Conservation (phyloP, 169 alveolate genomes). For the Eimeria acervulina region DNA sequence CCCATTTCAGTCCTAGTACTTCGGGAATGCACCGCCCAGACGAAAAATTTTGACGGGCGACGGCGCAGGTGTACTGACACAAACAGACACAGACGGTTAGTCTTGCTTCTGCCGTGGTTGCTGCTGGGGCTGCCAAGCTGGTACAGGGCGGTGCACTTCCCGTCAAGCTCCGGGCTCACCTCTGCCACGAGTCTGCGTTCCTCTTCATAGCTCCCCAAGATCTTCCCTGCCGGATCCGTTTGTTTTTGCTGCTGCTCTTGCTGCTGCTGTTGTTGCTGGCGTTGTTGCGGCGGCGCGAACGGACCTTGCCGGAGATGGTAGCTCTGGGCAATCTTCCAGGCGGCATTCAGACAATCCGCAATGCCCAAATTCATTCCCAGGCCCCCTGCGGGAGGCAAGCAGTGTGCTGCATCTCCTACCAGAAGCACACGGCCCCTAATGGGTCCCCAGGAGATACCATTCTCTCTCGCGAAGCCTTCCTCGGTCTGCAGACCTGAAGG, state of each 20-base stretch:
- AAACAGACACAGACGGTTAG: conserved; percentile 33
- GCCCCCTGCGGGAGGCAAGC: conserved; percentile 97
- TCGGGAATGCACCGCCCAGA: conserved; percentile 84
- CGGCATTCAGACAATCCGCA: conserved; percentile 92
- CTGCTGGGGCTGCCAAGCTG: neutral
- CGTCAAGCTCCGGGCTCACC: neutral
- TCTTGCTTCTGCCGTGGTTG: neutral
- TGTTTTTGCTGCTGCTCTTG: neutral
- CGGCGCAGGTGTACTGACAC: conserved; percentile 85
- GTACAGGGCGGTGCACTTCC: neutral
- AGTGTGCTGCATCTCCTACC: conserved; percentile 97
- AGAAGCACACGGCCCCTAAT: conserved; percentile 85
- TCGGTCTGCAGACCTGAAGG: neutral
- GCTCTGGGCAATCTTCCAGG: conserved; percentile 89
- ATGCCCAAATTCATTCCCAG: conserved; percentile 97
- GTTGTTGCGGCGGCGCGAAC: conserved; percentile 18
- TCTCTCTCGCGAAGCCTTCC: neutral
- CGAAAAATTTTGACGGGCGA: conserved; percentile 83
- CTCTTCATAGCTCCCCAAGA: conserved; percentile 69
- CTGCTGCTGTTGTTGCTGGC: conserved; percentile 37
- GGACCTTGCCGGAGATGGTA: conserved; percentile 71
- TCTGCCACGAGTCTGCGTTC: conserved; percentile 80
- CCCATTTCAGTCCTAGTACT: conserved; percentile 84
- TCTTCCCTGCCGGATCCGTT: conserved; percentile 27
- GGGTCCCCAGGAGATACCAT: conserved; percentile 43